Base-by-base conservation (phyloP, 352 stramenopile species). In the Discostella stelligera region DNA sequence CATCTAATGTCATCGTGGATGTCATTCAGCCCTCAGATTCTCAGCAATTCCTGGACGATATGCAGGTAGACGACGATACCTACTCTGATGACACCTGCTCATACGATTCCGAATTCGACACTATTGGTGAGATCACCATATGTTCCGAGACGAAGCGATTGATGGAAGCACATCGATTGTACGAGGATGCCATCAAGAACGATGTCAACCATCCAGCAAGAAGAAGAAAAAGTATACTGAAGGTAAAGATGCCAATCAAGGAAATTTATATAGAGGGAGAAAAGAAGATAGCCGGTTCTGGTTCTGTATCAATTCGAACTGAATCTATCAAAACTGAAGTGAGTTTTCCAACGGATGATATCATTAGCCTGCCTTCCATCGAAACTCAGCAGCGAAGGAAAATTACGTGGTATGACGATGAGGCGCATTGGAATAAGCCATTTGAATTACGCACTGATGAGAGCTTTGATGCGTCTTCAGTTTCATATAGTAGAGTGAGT, bases 101-200 rank as follows among this genome's bases (percentile, higher is more conserved):
- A 1, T 58, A 59, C 41, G 18, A n/a, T 11, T 62, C 50, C 14
- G 66, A 74, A 44, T 23, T 63, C 20, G 67, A 68, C 27, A 63
- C 44, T 23, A 76, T 76, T 63, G 67, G 46, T 20, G 67, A 76
- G 2, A 76, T 76, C 8, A 76, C 56, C 27, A 76, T 76, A 14
- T 63, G 64, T 21, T 37, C 50, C 4, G 60, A 62, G 20, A 76
- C 67, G 7, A 20, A 50, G 58, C 54, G 54, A 48, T 63, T 76
- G 13, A 41, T 76, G 7, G 67, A 76, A 7, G 60, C 60, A 32
- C 67, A 69, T 48, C 54, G 46, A 20, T 55, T 39, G 58, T 76
- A 76, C 37, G 25, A 16, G 30, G 48, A 67, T 21, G 48, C 67
- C 37, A 46, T 30, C 21, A 46, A 55, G 30, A 56, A 21, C 3